phyloP scores from a whole-genome alignment of 495 filamentous ascomycete species.

The Lentithecium fluviatile region DNA sequence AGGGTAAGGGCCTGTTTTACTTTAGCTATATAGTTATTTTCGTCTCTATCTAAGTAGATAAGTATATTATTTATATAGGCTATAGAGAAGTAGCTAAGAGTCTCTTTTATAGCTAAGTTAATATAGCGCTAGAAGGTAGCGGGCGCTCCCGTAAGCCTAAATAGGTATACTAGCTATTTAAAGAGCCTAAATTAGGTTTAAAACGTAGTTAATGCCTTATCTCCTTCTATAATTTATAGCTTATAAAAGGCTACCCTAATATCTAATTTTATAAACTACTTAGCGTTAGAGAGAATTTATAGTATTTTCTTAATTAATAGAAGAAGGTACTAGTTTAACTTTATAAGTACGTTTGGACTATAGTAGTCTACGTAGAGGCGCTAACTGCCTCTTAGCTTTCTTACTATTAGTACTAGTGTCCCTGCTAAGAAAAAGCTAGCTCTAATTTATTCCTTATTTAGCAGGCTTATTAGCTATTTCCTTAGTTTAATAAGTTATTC shows the following conservation, averaged over 20 bases:
- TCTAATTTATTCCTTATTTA: conserved; percentile 3
- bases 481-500: background rate
- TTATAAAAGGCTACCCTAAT: background rate
- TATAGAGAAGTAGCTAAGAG: background rate
- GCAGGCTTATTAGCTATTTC: background rate
- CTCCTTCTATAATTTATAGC: background rate
- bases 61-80: background rate
- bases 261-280: conserved; percentile 1
- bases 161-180: conserved; percentile 3
- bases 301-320: conserved; percentile 6
- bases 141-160: background rate
- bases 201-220: background rate
- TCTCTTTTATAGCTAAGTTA: background rate
- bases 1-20: background rate
- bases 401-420: conserved; percentile 1
- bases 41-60: background rate
- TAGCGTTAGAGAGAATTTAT: background rate
- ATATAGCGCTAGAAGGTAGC: background rate
- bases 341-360: background rate
- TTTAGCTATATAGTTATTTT: background rate
- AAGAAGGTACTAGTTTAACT: background rate
- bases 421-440: conserved; percentile 2
- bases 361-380: conserved; percentile 1
- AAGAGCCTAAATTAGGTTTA: conserved; percentile 1
- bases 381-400: background rate